A percentile compares a stretch with the other conserved stretches of the same genome.
These are phyloP conservation scores for Nitzschia sp. DNA, from an alignment of 108 stramenopile species.

Conservation along the genomic window DNA sequence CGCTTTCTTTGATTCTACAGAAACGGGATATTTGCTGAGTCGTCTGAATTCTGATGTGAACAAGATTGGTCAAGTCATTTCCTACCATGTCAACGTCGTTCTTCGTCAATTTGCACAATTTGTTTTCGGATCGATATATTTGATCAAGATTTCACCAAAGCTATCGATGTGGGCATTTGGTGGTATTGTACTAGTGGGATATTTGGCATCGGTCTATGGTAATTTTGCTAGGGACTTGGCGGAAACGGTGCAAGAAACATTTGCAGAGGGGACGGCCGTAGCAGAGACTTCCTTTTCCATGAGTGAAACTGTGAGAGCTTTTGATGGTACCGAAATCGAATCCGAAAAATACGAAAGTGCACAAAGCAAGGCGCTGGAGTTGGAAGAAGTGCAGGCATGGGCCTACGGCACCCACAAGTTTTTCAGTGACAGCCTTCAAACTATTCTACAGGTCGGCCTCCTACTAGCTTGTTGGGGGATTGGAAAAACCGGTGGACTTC, in stretches of 20 bases:
- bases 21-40: conserved; percentile 76
- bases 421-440: conserved; percentile 73
- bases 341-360: conserved; percentile 70
- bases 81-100: conserved; percentile 83
- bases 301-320: conserved; percentile 83
- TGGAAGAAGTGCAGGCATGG: conserved; percentile 88
- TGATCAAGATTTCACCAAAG: conserved; percentile 64
- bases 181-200: conserved; percentile 69
- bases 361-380: conserved; percentile 68
- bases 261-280: conserved; percentile 78
- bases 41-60: conserved; percentile 90
- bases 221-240: conserved; percentile 68
- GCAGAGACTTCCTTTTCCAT: conserved; percentile 86
- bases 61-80: conserved; percentile 82
- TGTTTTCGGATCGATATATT: conserved; percentile 68
- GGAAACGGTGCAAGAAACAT: conserved; percentile 72
- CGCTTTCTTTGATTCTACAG: conserved; percentile 83
- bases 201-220: conserved; percentile 71
- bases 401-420: conserved; percentile 84
- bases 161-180: conserved; percentile 67
- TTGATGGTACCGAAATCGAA: conserved; percentile 73
- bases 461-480: conserved; percentile 69
- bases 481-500: conserved; percentile 61
- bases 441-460: conserved; percentile 54
- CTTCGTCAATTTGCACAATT: conserved; percentile 82